phyloP scores from a whole-genome alignment of 257 asterid genomes.

The Nicotiana sylvestris region DNA sequence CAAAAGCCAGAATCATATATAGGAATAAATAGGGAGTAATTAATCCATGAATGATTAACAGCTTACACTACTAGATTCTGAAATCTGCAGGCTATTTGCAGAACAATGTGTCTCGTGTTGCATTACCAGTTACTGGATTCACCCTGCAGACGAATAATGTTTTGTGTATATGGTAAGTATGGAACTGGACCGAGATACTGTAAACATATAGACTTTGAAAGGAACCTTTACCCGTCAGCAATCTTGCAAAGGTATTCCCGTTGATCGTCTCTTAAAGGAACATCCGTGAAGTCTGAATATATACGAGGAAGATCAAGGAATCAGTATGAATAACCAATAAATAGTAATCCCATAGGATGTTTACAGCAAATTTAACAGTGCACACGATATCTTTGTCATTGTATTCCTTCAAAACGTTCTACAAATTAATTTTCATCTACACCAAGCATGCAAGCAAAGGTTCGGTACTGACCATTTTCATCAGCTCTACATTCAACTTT shows the following conservation, averaged over 20 bases:
- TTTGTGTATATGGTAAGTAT: neutral
- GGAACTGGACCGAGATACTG: neutral
- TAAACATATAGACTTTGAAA: neutral
- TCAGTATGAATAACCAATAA: neutral
- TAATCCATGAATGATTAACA: neutral
- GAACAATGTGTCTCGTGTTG: conserved; percentile 77
- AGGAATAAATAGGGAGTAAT: neutral
- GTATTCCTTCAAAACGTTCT: too few species aligned
- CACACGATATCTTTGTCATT: too few species aligned
- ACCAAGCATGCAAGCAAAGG: neutral
- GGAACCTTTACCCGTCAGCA: conserved; percentile 65
- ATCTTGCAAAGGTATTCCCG: conserved; percentile 78
- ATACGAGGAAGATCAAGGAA: neutral
- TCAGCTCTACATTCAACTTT: neutral
- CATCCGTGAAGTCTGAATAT: conserved; percentile 84
- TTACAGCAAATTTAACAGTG: too few species aligned
- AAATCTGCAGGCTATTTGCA: conserved; percentile 40
- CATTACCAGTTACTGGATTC: conserved; percentile 81
- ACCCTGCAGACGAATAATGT: conserved; percentile 37
- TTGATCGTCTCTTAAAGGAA: conserved; percentile 94
- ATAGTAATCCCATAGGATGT: neutral
- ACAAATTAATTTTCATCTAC: neutral
- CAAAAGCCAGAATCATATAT: neutral
- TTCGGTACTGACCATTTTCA: neutral
- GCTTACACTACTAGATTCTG: neutral